Evolutionary conservation across 116 monocot species (phyloP).

Genomic region (Thalassia testudinum): DNA sequence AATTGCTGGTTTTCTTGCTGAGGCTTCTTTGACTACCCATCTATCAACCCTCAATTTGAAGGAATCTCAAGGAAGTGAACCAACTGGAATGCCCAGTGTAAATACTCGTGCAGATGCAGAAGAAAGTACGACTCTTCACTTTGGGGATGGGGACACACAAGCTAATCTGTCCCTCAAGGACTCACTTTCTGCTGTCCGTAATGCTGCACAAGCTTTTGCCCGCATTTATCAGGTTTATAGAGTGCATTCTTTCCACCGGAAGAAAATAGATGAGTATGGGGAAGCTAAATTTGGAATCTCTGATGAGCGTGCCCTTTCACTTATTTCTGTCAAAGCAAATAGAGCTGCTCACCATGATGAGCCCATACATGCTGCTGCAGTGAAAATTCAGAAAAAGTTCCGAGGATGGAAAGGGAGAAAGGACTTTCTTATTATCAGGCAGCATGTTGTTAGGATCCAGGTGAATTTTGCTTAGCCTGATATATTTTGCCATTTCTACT

Average conservation of each 20-base stretch:
- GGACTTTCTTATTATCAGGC: conserved; percentile 80
- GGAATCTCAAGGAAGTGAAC: conserved; percentile 21
- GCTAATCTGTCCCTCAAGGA: conserved; percentile 43
- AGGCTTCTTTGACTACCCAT: conserved; percentile 68
- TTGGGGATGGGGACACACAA: conserved; percentile 18
- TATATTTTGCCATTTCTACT: background rate
- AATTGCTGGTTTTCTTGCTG: conserved; percentile 94
- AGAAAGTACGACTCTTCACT: conserved; percentile 6
- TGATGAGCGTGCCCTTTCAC: conserved; percentile 64
- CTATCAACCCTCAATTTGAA: conserved; percentile 70
- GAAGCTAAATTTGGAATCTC: conserved; percentile 38
- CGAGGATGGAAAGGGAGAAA: conserved; percentile 97
- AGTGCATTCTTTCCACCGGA: conserved; percentile 80
- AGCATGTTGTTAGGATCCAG: conserved; percentile 91
- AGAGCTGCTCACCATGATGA: conserved; percentile 36
- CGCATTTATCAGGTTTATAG: conserved; percentile 89
- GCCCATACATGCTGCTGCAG: conserved; percentile 59
- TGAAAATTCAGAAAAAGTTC: conserved; percentile 92
- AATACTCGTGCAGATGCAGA: conserved; percentile 20
- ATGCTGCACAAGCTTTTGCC: conserved; percentile 86
- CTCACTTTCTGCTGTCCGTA: conserved; percentile 70
- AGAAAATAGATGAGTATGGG: conserved; percentile 37
- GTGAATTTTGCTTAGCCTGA: conserved; percentile 10
- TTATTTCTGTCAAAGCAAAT: conserved; percentile 31
- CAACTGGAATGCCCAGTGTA: conserved; percentile 12